These are phyloP conservation scores for Heritiera littoralis DNA, from an alignment of 345 rosid species.

Conservation along the genomic window DNA sequence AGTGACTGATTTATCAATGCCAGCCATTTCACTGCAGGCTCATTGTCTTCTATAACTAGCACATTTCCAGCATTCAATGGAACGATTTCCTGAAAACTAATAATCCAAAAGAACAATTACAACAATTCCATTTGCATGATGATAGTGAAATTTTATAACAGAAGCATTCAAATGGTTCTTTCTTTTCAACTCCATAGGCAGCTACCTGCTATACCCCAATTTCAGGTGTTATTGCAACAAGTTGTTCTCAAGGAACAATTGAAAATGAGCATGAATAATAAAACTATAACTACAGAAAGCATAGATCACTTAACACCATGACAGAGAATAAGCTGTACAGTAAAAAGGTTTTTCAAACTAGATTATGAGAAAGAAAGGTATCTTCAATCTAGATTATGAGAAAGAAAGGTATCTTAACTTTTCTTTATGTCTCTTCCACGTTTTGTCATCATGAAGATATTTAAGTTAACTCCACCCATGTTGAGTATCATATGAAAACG, in stretches of 20 bases:
- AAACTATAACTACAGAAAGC: not conserved
- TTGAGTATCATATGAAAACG: too few relatives aligned
- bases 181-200: not conserved
- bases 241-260: not conserved
- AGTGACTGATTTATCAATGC: slow-evolving; percentile 71
- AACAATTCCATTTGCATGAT: not conserved
- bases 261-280: not conserved
- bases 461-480: too few relatives aligned
- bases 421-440: not conserved
- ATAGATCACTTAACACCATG: not conserved
- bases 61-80: slow-evolving; percentile 98
- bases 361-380: slow-evolving; percentile 7
- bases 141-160: not conserved
- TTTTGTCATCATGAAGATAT: not conserved
- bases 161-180: not conserved
- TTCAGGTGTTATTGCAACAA: not conserved
- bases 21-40: slow-evolving; percentile 94
- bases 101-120: not conserved
- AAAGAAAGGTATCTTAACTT: slow-evolving; percentile 6
- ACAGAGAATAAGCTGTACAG: not conserved
- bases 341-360: not conserved
- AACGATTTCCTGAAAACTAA: slow-evolving; percentile 96
- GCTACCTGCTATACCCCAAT: not conserved
- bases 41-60: slow-evolving; percentile 85
- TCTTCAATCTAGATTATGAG: not conserved